phyloP scores from a whole-genome alignment of 2,329 filamentous ascomycete genomes.

The Xylariaceae sp. region DNA sequence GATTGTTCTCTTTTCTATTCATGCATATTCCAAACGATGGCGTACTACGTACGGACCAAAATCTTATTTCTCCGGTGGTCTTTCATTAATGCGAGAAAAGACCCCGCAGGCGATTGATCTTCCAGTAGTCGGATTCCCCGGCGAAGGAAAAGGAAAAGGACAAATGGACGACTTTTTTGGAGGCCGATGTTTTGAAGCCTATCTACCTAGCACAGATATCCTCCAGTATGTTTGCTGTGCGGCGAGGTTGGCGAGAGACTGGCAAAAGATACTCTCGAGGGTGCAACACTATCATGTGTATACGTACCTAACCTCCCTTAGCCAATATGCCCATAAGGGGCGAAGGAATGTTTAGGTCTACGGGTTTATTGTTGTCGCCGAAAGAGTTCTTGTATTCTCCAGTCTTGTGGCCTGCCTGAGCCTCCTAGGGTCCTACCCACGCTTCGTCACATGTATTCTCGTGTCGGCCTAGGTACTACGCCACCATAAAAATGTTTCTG shows the following conservation, averaged over 20 bases:
- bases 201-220: slow-evolving; percentile 15
- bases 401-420: slow-evolving; percentile 1
- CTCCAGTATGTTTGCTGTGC: slow-evolving; percentile 16
- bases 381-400: slow-evolving; percentile 15
- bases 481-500: slow-evolving; percentile 22
- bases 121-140: slow-evolving; percentile 18
- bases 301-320: slow-evolving; percentile 12
- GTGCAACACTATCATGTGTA: slow-evolving; percentile 10
- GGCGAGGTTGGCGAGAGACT: not conserved
- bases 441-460: slow-evolving; percentile 20
- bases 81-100: slow-evolving; percentile 23
- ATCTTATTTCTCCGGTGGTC: slow-evolving; percentile 21
- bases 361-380: slow-evolving; percentile 7
- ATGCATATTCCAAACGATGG: slow-evolving; percentile 22
- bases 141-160: slow-evolving; percentile 6
- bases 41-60: slow-evolving; percentile 18
- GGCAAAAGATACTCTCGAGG: slow-evolving; percentile 5
- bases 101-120: slow-evolving; percentile 24
- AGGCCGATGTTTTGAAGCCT: slow-evolving; percentile 12
- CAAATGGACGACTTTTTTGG: slow-evolving; percentile 18
- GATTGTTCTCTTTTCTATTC: slow-evolving; percentile 22
- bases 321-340: not conserved
- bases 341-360: slow-evolving; percentile 8
- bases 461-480: slow-evolving; percentile 15
- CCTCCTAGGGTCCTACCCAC: not conserved